Evolutionary conservation across 2,329 filamentous ascomycete species (phyloP).

Genomic region (Talaromyces sp.): DNA sequence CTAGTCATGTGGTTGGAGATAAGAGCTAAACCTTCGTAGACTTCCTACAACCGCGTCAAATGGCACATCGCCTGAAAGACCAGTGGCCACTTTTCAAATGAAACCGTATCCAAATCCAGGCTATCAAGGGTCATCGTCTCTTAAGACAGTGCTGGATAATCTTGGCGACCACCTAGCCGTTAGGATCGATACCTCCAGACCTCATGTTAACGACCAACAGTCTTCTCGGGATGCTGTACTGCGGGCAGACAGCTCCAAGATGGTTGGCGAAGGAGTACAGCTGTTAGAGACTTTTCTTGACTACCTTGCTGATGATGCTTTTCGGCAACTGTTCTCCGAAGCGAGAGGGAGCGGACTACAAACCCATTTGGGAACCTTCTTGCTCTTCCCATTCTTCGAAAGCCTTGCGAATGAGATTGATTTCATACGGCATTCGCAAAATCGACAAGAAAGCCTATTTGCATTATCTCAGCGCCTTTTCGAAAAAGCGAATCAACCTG

Average conservation of each 20-base stretch:
- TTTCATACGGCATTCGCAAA: constrained; percentile 5
- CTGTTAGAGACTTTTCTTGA: constrained; percentile 14
- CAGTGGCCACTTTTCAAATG: constrained; percentile 17
- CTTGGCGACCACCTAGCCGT: constrained; percentile 12
- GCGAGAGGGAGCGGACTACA: constrained; percentile 4
- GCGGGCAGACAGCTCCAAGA: constrained; percentile 17
- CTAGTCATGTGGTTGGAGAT: background rate
- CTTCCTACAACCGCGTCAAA: background rate
- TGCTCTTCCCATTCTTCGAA: constrained; percentile 15
- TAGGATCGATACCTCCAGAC: constrained; percentile 8
- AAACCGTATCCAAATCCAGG: constrained; percentile 18
- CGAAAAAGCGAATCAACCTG: constrained; percentile 13
- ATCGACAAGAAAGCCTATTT: constrained; percentile 8
- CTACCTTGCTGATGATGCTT: constrained; percentile 10
- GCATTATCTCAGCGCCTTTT: constrained; percentile 14
- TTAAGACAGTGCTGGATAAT: constrained; percentile 15
- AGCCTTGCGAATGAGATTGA: constrained; percentile 13
- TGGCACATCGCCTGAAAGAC: constrained; percentile 1
- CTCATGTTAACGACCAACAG: constrained; percentile 8
- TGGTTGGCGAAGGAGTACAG: constrained; percentile 15
- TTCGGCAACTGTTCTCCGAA: constrained; percentile 12
- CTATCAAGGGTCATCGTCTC: constrained; percentile 15
- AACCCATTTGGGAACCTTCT: constrained; percentile 11
- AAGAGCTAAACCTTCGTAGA: background rate
- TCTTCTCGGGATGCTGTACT: constrained; percentile 16